Evolutionary conservation across 2,329 filamentous ascomycete species (phyloP).

Genomic region (Epichloe baconii): DNA sequence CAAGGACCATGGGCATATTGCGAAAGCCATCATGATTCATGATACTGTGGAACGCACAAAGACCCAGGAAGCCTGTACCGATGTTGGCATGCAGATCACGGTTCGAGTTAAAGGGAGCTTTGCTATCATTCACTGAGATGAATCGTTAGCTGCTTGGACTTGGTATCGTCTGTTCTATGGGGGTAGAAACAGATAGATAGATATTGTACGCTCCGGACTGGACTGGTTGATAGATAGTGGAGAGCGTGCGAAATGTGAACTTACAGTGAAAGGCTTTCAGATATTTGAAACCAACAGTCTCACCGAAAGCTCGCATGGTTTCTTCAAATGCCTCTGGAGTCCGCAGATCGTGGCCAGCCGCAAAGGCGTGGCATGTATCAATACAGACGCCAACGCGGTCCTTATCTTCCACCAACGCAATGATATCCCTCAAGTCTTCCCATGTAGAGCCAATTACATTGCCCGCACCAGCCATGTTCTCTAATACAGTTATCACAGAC

Average conservation of each 20-base stretch:
- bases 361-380: conserved; percentile 94
- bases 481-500: conserved; percentile 69
- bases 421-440: conserved; percentile 76
- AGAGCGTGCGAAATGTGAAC: conserved; percentile 4
- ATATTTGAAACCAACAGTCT: conserved; percentile 63
- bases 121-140: conserved; percentile 70
- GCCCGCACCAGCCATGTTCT: conserved; percentile 89
- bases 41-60: conserved; percentile 80
- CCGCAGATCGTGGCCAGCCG: conserved; percentile 81
- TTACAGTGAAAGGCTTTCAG: conserved; percentile 65
- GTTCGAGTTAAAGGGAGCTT: conserved; percentile 69
- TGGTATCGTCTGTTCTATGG: too few relatives aligned
- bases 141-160: neutral
- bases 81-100: conserved; percentile 94
- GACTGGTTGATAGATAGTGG: neutral
- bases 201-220: too few relatives aligned
- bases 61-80: conserved; percentile 82
- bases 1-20: conserved; percentile 78
- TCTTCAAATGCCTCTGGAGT: conserved; percentile 57
- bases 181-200: neutral
- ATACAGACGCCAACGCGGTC: conserved; percentile 81
- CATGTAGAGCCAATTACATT: conserved; percentile 80
- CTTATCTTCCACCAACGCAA: conserved; percentile 68
- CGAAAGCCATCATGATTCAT: conserved; percentile 72
- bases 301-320: conserved; percentile 66